Evolutionary conservation across 1,284 basidiomycete species (phyloP).

Genomic region (Trichosporon sp.): DNA sequence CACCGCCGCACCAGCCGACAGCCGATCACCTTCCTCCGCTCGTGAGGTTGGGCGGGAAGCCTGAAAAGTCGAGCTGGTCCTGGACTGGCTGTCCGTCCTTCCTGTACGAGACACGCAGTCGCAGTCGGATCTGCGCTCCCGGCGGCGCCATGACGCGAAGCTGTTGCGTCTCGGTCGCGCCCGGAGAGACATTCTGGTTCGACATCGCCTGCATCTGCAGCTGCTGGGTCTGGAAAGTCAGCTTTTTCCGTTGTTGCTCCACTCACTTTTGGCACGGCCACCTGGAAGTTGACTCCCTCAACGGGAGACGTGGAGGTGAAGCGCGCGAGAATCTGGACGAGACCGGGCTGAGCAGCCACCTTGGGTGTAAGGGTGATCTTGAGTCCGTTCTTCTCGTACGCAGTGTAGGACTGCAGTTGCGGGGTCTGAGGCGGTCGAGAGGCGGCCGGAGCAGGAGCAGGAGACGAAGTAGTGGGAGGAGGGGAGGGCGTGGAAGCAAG

Average conservation of each 20-base stretch:
- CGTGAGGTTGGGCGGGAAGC: slow-evolving; percentile 77
- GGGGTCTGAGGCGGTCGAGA: slow-evolving; percentile 40
- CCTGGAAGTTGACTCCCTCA: slow-evolving; percentile 81
- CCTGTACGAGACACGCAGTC: slow-evolving; percentile 75
- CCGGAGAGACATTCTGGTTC: slow-evolving; percentile 69
- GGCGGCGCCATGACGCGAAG: slow-evolving; percentile 84
- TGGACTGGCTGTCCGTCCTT: slow-evolving; percentile 65
- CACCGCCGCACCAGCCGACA: background rate
- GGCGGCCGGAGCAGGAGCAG: slow-evolving; percentile 15
- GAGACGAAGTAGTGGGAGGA: background rate
- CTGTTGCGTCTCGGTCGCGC: slow-evolving; percentile 84
- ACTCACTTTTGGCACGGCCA: slow-evolving; percentile 88
- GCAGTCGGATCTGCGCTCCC: slow-evolving; percentile 75
- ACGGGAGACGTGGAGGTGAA: slow-evolving; percentile 67
- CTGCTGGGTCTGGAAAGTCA: slow-evolving; percentile 74
- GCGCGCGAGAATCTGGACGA: slow-evolving; percentile 82
- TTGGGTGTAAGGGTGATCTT: slow-evolving; percentile 85
- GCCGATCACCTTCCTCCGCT: slow-evolving; percentile 24
- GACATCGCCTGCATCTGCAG: slow-evolving; percentile 98
- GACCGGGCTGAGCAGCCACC: slow-evolving; percentile 70
- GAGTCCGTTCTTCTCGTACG: slow-evolving; percentile 86
- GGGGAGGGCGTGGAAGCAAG: slow-evolving; percentile 25
- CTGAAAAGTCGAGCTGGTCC: slow-evolving; percentile 91
- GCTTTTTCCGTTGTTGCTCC: background rate
- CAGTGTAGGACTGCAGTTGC: slow-evolving; percentile 66